Evolutionary conservation across 306 rosid species (phyloP).

Genomic region (cucumber (Cucumis sativus)): DNA sequence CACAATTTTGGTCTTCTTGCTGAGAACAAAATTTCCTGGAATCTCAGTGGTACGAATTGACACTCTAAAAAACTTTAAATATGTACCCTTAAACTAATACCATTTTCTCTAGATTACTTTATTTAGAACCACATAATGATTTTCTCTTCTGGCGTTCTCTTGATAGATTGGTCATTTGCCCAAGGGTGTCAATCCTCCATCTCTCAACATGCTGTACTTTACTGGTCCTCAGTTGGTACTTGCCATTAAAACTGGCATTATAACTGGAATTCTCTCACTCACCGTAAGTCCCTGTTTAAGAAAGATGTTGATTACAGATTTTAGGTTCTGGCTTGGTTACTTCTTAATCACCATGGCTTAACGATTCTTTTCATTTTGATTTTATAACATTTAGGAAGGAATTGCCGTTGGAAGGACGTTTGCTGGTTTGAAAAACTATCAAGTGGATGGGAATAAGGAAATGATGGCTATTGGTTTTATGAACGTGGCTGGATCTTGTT

Average conservation of each 20-base stretch:
- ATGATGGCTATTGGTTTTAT: constrained; percentile 97
- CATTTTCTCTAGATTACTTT: neutral
- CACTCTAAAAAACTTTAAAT: neutral
- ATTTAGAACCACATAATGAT: neutral
- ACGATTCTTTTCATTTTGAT: neutral
- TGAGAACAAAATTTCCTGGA: constrained; percentile 32
- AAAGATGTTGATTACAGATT: neutral
- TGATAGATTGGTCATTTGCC: constrained; percentile 82
- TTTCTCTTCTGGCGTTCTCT: neutral
- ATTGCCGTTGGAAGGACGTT: constrained; percentile 97
- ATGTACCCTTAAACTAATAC: neutral
- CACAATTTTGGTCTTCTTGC: constrained; percentile 56
- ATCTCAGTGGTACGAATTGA: constrained; percentile 11
- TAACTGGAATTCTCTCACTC: constrained; percentile 83
- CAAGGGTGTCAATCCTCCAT: constrained; percentile 84
- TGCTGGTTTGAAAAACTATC: constrained; percentile 79
- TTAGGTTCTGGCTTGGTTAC: neutral
- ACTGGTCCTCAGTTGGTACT: constrained; percentile 52
- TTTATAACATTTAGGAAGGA: constrained; percentile 55
- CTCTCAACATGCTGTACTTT: constrained; percentile 70
- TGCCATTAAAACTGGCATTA: constrained; percentile 83
- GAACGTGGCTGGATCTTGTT: constrained; percentile 91
- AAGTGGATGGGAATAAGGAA: constrained; percentile 98
- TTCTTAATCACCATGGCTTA: neutral
- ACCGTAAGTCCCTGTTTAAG: constrained; percentile 47